A percentile compares a stretch with the other conserved stretches of the same genome.
Conservation (phyloP, 2,329 filamentous ascomycete species). For the Hymenoscyphus occultus region DNA sequence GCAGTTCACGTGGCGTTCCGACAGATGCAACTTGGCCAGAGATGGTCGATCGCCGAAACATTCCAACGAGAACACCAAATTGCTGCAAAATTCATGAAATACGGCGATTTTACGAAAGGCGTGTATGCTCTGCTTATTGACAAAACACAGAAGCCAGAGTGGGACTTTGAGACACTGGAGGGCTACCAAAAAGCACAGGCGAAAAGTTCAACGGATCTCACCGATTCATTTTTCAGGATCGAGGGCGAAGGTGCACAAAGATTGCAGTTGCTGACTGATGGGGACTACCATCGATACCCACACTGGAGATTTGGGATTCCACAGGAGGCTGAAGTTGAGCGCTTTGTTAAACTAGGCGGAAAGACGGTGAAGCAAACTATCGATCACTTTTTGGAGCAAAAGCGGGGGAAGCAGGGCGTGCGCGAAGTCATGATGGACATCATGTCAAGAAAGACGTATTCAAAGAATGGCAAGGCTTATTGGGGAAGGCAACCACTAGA, state of each 20-base stretch:
- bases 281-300: slow-evolving; percentile 72
- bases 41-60: slow-evolving; percentile 79
- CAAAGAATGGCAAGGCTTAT: slow-evolving; percentile 39
- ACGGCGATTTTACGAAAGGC: slow-evolving; percentile 88
- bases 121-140: slow-evolving; percentile 77
- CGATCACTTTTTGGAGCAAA: slow-evolving; percentile 57
- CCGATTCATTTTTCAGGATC: slow-evolving; percentile 65
- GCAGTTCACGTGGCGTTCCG: slow-evolving; percentile 79
- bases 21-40: slow-evolving; percentile 72
- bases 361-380: slow-evolving; percentile 57
- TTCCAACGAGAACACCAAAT: slow-evolving; percentile 86
- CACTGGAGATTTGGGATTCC: slow-evolving; percentile 65
- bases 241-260: slow-evolving; percentile 36
- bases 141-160: slow-evolving; percentile 55
- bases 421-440: slow-evolving; percentile 67
- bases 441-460: slow-evolving; percentile 58
- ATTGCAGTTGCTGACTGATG: slow-evolving; percentile 59
- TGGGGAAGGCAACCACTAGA: slow-evolving; percentile 23
- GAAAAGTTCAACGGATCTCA: slow-evolving; percentile 49
- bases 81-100: slow-evolving; percentile 82
- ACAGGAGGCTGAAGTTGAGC: slow-evolving; percentile 59
- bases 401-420: slow-evolving; percentile 66
- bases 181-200: slow-evolving; percentile 51
- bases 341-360: slow-evolving; percentile 41
- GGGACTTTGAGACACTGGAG: slow-evolving; percentile 72